A percentile compares a stretch with the other conserved stretches of the same genome.
phyloP scores from a whole-genome alignment of 2,329 filamentous ascomycete genomes.

The Truncatella angustata region DNA sequence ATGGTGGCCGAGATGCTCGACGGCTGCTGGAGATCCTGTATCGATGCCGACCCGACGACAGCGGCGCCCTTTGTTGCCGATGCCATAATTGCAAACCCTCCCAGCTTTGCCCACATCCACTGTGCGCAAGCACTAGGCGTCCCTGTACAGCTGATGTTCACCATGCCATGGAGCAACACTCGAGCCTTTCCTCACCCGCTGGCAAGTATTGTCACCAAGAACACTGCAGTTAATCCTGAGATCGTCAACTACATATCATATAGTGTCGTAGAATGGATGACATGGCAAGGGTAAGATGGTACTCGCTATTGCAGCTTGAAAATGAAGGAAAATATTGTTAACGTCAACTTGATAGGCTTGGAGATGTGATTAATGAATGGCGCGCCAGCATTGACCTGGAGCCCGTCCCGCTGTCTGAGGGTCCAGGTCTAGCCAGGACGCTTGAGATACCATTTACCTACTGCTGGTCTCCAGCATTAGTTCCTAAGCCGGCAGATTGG shows the following conservation, averaged over 20 bases:
- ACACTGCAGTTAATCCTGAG: no score
- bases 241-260: slow-evolving; percentile 79
- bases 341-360: no score
- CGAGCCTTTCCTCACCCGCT: slow-evolving; percentile 79
- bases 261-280: slow-evolving; percentile 79
- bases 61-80: slow-evolving; percentile 75
- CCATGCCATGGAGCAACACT: slow-evolving; percentile 85
- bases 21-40: slow-evolving; percentile 84
- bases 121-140: slow-evolving; percentile 73
- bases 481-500: slow-evolving; percentile 80
- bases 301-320: no score
- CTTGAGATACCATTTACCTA: slow-evolving; percentile 80
- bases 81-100: slow-evolving; percentile 76
- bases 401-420: slow-evolving; percentile 72
- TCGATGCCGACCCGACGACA: slow-evolving; percentile 55
- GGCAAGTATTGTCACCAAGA: slow-evolving; percentile 49
- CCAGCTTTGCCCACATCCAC: slow-evolving; percentile 74
- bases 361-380: slow-evolving; percentile 84
- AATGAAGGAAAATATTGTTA: no score
- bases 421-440: slow-evolving; percentile 70
- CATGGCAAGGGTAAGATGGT: slow-evolving; percentile 88
- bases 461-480: slow-evolving; percentile 80
- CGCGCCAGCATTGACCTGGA: slow-evolving; percentile 71
- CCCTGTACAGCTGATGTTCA: slow-evolving; percentile 85
- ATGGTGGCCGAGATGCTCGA: slow-evolving; percentile 76